Conservation (phyloP, 2,329 filamentous ascomycete species). For the Colletotrichum sp. region DNA sequence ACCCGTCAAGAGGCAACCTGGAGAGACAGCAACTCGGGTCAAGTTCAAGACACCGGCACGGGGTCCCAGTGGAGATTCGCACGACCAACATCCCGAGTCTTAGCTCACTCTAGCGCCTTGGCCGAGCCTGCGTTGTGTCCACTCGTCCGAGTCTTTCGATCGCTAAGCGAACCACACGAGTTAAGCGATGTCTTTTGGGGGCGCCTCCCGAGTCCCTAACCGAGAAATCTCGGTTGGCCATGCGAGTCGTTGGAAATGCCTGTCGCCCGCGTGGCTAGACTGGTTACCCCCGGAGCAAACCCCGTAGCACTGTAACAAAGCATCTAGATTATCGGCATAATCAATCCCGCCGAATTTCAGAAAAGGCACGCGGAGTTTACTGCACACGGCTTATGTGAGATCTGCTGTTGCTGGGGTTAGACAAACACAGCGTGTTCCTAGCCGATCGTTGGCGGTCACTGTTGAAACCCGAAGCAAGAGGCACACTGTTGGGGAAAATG, state of each 20-base stretch:
- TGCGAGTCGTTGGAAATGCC: background rate
- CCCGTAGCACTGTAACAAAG: background rate
- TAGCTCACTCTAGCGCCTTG: slow-evolving; percentile 19
- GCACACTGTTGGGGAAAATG: background rate
- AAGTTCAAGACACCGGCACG: background rate
- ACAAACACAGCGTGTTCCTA: background rate
- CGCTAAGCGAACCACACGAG: slow-evolving; percentile 10
- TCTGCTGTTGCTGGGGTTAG: background rate
- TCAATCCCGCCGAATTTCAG: background rate
- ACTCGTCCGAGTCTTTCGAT: background rate
- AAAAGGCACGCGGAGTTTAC: background rate
- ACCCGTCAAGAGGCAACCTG: background rate
- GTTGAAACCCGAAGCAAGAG: too few species aligned
- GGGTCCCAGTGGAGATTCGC: background rate
- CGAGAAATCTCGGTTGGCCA: background rate
- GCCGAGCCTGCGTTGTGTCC: background rate
- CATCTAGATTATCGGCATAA: background rate
- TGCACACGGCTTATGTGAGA: background rate
- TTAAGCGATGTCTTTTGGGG: slow-evolving; percentile 9
- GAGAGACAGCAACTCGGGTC: background rate
- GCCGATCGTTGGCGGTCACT: background rate
- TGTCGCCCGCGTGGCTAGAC: slow-evolving; percentile 1
- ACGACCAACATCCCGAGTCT: background rate
- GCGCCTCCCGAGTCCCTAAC: background rate
- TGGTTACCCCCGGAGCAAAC: background rate